A percentile compares a stretch with the other conserved stretches of the same genome.
These are phyloP conservation scores for sorghum (Sorghum bicolor) DNA, from an alignment of 176 grass and related monocot species.

Conservation along the genomic window Sorghum_bicolor_NCBIv3 NC_012873.2:61950501-61951000, in stretches of 20 bases:
- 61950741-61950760: conserved; percentile 12
- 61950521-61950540: background rate
- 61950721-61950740: conserved; percentile 24
- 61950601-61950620: background rate
- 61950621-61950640: background rate
- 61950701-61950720: background rate
- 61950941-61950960: too few species aligned
- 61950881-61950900: too few species aligned
- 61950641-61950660: conserved; percentile 15
- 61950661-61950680: background rate
- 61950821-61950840: too few species aligned
- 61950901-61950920: too few species aligned
- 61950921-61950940: too few species aligned
- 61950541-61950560: background rate
- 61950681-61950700: background rate
- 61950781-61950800: conserved; percentile 1
- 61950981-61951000: too few species aligned
- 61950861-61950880: too few species aligned
- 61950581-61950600: background rate
- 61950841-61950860: too few species aligned
- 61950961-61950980: too few species aligned
- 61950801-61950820: conserved; percentile 19
- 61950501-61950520: conserved; percentile 4
- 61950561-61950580: background rate
- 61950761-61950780: conserved; percentile 5